These are phyloP conservation scores for Mitragyna speciosa DNA, from an alignment of 257 asterid species.

Conservation along the genomic window DNA sequence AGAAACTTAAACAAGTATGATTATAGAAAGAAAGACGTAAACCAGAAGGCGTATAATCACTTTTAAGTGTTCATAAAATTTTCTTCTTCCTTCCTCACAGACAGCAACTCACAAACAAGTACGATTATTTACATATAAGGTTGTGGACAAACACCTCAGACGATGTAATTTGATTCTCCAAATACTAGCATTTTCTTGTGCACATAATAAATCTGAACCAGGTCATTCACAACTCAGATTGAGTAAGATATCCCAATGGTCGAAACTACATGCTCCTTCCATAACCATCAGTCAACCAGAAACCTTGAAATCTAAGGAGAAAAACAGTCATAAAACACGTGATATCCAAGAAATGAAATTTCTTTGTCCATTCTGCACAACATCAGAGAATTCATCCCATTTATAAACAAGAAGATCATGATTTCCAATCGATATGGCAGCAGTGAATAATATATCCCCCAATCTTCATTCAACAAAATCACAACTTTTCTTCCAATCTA, in stretches of 20 bases:
- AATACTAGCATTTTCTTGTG: not conserved
- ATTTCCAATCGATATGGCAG: not conserved
- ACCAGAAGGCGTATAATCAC: not conserved
- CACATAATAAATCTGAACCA: not conserved
- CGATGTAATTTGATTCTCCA: not conserved
- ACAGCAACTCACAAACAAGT: not conserved
- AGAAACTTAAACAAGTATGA: not conserved
- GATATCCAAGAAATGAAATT: not conserved
- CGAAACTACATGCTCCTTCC: not conserved
- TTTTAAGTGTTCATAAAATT: not conserved
- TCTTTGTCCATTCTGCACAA: not conserved
- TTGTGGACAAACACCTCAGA: not conserved
- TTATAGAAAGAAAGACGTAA: not conserved
- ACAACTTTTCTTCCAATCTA: not conserved
- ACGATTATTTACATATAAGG: not conserved
- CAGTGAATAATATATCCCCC: not conserved
- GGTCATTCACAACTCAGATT: not conserved
- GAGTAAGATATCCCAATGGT: not conserved
- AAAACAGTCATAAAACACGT: not conserved
- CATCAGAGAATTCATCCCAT: not conserved
- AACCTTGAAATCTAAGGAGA: not conserved
- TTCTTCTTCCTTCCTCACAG: not conserved
- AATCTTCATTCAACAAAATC: not conserved
- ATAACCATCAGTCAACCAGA: not conserved
- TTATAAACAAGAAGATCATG: not conserved